Conservation (phyloP, 805 yeast genomes). For the Yarrowia phangngaensis region DNA sequence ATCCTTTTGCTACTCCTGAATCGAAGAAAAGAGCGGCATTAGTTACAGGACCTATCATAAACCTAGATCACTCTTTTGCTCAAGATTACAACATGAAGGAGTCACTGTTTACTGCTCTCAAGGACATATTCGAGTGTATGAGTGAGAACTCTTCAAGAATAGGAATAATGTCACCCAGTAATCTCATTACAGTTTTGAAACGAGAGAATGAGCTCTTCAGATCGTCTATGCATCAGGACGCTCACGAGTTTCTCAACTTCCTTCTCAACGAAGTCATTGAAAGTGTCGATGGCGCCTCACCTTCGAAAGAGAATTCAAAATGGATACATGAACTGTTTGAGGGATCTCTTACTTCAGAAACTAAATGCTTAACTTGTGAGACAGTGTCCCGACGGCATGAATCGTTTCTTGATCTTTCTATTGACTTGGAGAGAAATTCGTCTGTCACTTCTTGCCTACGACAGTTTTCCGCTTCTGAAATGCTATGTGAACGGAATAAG, state of each 20-base stretch:
- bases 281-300: conserved; percentile 38
- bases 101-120: conserved; percentile 60
- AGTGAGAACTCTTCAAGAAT: conserved; percentile 61
- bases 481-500: conserved; percentile 80
- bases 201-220: conserved; percentile 80
- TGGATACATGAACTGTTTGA: conserved; percentile 72
- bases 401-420: conserved; percentile 76
- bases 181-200: conserved; percentile 70
- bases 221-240: conserved; percentile 95
- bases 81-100: conserved; percentile 50
- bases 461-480: conserved; percentile 80
- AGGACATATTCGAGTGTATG: conserved; percentile 82
- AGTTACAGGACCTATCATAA: conserved; percentile 75
- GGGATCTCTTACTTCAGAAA: conserved; percentile 80
- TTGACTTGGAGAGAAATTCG: conserved; percentile 73
- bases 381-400: conserved; percentile 77
- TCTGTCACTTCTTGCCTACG: conserved; percentile 73
- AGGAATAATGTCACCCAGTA: conserved; percentile 82
- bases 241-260: conserved; percentile 92
- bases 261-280: conserved; percentile 69
- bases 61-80: conserved; percentile 65
- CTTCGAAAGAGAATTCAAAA: conserved; percentile 28
- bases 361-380: conserved; percentile 87
- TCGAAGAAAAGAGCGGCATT: conserved; percentile 74
- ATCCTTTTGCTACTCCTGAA: conserved; percentile 53